A percentile compares a stretch with the other conserved stretches of the same genome.
Conservation (phyloP, 495 filamentous ascomycete genomes). For the Trichoderma erinaceum region DNA sequence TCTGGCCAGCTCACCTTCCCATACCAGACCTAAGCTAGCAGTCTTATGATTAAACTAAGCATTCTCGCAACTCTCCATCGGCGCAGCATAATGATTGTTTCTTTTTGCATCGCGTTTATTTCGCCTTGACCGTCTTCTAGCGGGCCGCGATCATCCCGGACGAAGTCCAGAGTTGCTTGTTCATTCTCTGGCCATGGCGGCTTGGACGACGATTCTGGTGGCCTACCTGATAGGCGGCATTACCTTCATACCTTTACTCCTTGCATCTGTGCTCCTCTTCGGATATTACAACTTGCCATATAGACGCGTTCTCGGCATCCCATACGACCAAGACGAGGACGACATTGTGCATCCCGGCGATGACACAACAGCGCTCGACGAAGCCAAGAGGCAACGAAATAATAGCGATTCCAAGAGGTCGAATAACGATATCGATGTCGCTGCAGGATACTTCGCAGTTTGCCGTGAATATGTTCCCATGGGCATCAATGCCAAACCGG, state of each 20-base stretch:
- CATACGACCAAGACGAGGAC: conserved; percentile 25
- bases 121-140: conserved; percentile 3
- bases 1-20: not conserved
- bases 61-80: not conserved
- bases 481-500: conserved; percentile 86
- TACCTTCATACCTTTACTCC: conserved; percentile 75
- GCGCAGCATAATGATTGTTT: not conserved
- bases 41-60: conserved; percentile 12
- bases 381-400: conserved; percentile 34
- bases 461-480: conserved; percentile 87
- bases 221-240: conserved; percentile 85
- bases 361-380: conserved; percentile 40
- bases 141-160: not conserved
- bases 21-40: conserved; percentile 13
- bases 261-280: conserved; percentile 58
- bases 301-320: conserved; percentile 30
- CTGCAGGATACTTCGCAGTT: conserved; percentile 90
- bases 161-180: not conserved
- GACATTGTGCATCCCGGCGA: conserved; percentile 45
- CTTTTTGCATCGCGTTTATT: not conserved
- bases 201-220: conserved; percentile 60
- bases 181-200: conserved; percentile 49
- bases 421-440: conserved; percentile 65
- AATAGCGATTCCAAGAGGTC: conserved; percentile 39
- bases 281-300: conserved; percentile 63